A percentile compares a stretch with the other conserved stretches of the same genome.
phyloP scores from a whole-genome alignment of 2,329 filamentous ascomycete species.

The Nannizziopsis arthrosporioides region DNA sequence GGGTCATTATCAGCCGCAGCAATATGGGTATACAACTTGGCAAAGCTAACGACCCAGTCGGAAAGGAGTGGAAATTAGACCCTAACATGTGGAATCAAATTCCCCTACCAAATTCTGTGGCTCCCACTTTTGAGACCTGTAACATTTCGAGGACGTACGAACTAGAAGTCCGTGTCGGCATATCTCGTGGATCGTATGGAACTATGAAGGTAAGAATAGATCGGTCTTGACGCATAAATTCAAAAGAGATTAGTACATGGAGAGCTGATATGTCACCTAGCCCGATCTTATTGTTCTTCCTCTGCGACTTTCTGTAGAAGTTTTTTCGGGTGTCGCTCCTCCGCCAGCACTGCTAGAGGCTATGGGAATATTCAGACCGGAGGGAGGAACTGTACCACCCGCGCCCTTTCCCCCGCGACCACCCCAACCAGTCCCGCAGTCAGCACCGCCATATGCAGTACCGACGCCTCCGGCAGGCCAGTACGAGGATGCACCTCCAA shows the following conservation, averaged over 20 bases:
- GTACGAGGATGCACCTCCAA: constrained; percentile 71
- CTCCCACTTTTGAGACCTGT: constrained; percentile 77
- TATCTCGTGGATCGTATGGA: constrained; percentile 57
- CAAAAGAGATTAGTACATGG: neutral
- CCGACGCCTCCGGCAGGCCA: constrained; percentile 15
- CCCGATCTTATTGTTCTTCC: constrained; percentile 70
- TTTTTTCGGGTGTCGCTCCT: constrained; percentile 80
- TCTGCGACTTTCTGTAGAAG: constrained; percentile 63
- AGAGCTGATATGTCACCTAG: constrained; percentile 24
- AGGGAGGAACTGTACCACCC: constrained; percentile 16
- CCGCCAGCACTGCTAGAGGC: constrained; percentile 64
- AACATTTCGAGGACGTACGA: constrained; percentile 76
- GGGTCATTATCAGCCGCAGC: constrained; percentile 60
- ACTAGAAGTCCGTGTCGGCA: constrained; percentile 66
- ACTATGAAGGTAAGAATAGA: constrained; percentile 37
- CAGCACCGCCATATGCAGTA: constrained; percentile 16
- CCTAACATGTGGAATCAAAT: constrained; percentile 59
- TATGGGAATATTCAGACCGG: constrained; percentile 30
- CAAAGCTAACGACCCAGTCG: constrained; percentile 44
- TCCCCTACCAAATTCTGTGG: constrained; percentile 70
- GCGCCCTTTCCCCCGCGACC: constrained; percentile 21
- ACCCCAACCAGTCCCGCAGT: constrained; percentile 33
- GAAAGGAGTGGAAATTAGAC: constrained; percentile 59
- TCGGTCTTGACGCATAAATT: neutral
- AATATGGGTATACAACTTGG: constrained; percentile 63